Base-by-base conservation (phyloP, 2,329 filamentous ascomycete species). In the Epichloe coenophiala region DNA sequence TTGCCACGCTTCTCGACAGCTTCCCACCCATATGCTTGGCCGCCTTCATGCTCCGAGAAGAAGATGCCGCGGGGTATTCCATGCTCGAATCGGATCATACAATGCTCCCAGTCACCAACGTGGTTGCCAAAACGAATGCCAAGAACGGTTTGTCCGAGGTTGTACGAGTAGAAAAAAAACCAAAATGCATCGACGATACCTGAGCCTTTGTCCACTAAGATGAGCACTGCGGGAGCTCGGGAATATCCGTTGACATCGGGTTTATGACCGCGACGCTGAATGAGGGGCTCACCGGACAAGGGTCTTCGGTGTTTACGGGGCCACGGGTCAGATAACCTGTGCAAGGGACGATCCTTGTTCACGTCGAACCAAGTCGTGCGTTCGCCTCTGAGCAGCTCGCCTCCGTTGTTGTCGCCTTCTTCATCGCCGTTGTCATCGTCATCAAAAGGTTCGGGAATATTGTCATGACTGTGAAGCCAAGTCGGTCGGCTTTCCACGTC, bases 121-220 rank as follows among this genome's bases (percentile, higher is more conserved):
- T 98, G 93, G 63, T 97, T 97, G 52, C 93, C 93, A 61, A 96
- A 97, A 2, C 91, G 86, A 54, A 95, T 82, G 53, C 86, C 85
- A 50, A 94, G 74, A 1, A 97, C 93, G 0, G 84, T 86, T 64
- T 95, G 94, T 7, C 93, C 93, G 1, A 96, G 80, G 62, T 98
- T 97, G 74, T 95, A 97, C 58, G 87, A 91, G 76, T 97, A 98
- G 63, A 97, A 97, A 73, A 93, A 97, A 73, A 97, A 97, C 90
- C 91, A 98, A 63, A 97, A 98, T 4, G 90, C 93, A 63, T 97
- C 93, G 21, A 96, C 71, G 12, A 95, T 82, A 38, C 86, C 88
- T 31, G 88, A 78, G 19, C 86, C 88, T 67, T 97, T 97, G 61
- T 94, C 85, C 37, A 96, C 83, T 21, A 94, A 76, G 21, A 97